phyloP scores from a whole-genome alignment of 495 filamentous ascomycete genomes.

The Aspergillus mulundensis region DNA sequence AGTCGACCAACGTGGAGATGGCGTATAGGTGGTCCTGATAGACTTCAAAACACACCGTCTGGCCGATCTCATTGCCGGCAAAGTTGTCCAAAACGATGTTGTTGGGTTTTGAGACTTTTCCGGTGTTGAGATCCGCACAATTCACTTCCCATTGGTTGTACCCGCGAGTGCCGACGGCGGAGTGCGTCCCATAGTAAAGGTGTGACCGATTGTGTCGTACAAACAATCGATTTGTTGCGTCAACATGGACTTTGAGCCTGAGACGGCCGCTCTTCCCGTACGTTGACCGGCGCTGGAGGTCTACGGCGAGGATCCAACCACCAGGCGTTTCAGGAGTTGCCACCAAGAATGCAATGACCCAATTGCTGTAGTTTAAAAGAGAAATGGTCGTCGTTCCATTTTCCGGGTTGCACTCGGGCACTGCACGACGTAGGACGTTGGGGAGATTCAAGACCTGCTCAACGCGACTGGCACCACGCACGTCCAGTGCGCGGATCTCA shows the following conservation, averaged over 20 bases:
- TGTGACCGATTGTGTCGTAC: slow-evolving; percentile 63
- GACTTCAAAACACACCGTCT: slow-evolving; percentile 69
- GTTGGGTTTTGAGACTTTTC: slow-evolving; percentile 25
- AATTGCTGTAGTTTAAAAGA: slow-evolving; percentile 58
- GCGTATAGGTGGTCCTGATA: slow-evolving; percentile 66
- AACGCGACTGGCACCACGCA: slow-evolving; percentile 45
- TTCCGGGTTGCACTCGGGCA: slow-evolving; percentile 20
- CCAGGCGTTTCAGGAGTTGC: slow-evolving; percentile 30
- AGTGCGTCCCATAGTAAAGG: slow-evolving; percentile 66
- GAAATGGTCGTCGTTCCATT: slow-evolving; percentile 47
- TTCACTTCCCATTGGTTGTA: slow-evolving; percentile 58
- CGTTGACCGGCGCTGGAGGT: slow-evolving; percentile 31
- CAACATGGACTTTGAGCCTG: slow-evolving; percentile 38
- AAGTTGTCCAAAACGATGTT: slow-evolving; percentile 48
- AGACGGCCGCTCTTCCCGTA: slow-evolving; percentile 28
- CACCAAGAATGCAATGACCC: slow-evolving; percentile 53
- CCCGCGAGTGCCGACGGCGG: slow-evolving; percentile 45
- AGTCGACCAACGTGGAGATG: slow-evolving; percentile 61
- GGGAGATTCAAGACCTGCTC: slow-evolving; percentile 60
- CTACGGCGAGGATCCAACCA: slow-evolving; percentile 58
- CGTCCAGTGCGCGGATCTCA: slow-evolving; percentile 60
- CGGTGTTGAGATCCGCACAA: slow-evolving; percentile 47
- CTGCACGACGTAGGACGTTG: slow-evolving; percentile 35
- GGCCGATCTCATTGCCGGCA: slow-evolving; percentile 61
- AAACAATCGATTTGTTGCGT: slow-evolving; percentile 53